Conservation (phyloP, 768 basidiomycete species). For the Kwoniella bestiolae region DNA sequence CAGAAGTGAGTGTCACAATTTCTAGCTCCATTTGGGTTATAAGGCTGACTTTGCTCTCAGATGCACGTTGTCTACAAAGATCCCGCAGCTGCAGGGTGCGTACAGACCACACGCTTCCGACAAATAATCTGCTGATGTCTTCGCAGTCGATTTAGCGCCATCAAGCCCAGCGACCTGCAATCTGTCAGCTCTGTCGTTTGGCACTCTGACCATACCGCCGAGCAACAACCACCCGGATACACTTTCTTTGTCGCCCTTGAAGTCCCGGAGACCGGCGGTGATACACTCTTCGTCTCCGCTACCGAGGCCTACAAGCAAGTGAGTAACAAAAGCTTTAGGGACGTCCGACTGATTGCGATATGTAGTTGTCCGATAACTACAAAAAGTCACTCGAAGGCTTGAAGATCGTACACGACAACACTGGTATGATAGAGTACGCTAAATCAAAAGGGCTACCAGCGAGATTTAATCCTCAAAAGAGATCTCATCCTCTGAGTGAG, state of each 20-base stretch:
- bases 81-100: background rate
- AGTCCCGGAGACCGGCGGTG: constrained; percentile 60
- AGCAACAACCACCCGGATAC: constrained; percentile 21
- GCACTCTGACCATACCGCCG: constrained; percentile 28
- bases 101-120: background rate
- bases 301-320: constrained; percentile 64
- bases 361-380: constrained; percentile 65
- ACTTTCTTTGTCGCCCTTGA: constrained; percentile 28
- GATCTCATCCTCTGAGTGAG: constrained; percentile 45
- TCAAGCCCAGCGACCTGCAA: constrained; percentile 20
- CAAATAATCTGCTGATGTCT: background rate
- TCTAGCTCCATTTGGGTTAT: background rate
- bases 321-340: background rate
- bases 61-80: constrained; percentile 27
- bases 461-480: constrained; percentile 63
- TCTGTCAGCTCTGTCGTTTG: constrained; percentile 26
- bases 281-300: constrained; percentile 66
- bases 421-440: constrained; percentile 62
- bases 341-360: background rate
- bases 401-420: constrained; percentile 66
- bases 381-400: constrained; percentile 66
- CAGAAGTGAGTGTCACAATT: background rate
- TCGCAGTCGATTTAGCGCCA: background rate
- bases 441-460: constrained; percentile 61
- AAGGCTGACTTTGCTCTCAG: background rate